These are phyloP conservation scores for Didymella glomerata DNA, from an alignment of 2,329 filamentous ascomycete genomes.

Conservation along the genomic window DNA sequence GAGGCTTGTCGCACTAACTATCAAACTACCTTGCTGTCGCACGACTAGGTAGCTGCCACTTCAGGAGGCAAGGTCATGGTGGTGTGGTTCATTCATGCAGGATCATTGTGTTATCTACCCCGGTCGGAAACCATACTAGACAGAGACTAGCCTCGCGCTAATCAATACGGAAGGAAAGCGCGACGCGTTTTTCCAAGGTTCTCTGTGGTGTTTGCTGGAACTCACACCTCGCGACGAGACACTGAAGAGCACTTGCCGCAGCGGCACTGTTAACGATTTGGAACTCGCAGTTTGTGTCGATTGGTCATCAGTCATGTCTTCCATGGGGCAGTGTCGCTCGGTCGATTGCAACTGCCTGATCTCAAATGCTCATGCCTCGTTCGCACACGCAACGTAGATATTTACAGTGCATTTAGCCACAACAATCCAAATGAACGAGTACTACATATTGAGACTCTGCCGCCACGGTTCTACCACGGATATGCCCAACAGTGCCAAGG, in stretches of 20 bases:
- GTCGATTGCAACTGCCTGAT: no score
- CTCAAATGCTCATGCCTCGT: no score
- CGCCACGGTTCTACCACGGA: no score
- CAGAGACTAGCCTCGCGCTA: neutral
- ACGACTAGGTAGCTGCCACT: neutral
- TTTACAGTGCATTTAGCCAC: no score
- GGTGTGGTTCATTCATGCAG: neutral
- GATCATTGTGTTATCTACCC: neutral
- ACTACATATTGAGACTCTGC: no score
- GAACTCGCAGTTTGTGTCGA: neutral
- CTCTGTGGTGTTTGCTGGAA: neutral
- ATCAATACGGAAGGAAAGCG: neutral
- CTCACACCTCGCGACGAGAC: neutral
- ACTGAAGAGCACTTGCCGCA: neutral
- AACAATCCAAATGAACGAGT: no score
- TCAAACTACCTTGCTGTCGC: neutral
- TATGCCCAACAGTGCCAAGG: no score
- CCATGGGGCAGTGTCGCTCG: no score
- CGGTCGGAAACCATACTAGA: neutral
- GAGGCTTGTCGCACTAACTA: slow-evolving; percentile 1
- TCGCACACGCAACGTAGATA: no score
- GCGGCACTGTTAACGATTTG: neutral
- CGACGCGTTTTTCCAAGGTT: neutral
- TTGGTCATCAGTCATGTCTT: neutral
- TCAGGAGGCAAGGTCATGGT: neutral